phyloP scores from a whole-genome alignment of 495 filamentous ascomycete species.

The Penicillium silybi region DNA sequence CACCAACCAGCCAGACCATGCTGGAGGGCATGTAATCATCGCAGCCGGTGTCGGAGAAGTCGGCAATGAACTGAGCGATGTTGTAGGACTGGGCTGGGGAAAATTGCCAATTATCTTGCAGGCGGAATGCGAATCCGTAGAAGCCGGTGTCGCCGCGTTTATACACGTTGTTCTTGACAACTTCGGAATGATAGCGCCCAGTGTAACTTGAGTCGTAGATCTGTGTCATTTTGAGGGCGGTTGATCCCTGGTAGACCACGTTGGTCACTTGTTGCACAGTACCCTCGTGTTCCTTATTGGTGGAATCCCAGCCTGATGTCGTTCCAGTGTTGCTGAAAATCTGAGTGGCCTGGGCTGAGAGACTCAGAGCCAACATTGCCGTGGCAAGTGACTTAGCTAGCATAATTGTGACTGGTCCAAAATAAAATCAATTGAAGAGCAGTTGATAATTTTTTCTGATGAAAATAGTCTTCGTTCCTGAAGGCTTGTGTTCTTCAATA shows the following conservation, averaged over 20 bases:
- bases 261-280: constrained; percentile 46
- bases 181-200: constrained; percentile 56
- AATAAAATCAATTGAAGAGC: too few species aligned
- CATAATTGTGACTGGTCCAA: too few species aligned
- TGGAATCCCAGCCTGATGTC: constrained; percentile 43
- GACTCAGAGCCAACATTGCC: too few species aligned
- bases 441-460: too few species aligned
- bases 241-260: constrained; percentile 38
- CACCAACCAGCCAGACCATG: constrained; percentile 50
- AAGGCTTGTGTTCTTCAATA: too few species aligned
- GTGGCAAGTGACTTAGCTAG: too few species aligned
- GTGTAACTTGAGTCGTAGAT: constrained; percentile 43
- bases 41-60: constrained; percentile 45
- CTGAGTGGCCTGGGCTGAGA: constrained; percentile 22
- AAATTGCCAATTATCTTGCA: constrained; percentile 49
- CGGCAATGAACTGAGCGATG: constrained; percentile 54
- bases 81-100: constrained; percentile 46
- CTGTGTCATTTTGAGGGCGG: constrained; percentile 52
- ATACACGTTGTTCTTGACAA: constrained; percentile 44
- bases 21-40: constrained; percentile 51
- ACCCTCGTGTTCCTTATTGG: constrained; percentile 41
- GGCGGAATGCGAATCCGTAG: constrained; percentile 55
- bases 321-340: constrained; percentile 51
- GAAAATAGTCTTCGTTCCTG: too few species aligned
- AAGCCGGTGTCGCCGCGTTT: constrained; percentile 46